Base-by-base conservation (phyloP, 108 stramenopile genomes). In the Skeletonema marinoi region DNA sequence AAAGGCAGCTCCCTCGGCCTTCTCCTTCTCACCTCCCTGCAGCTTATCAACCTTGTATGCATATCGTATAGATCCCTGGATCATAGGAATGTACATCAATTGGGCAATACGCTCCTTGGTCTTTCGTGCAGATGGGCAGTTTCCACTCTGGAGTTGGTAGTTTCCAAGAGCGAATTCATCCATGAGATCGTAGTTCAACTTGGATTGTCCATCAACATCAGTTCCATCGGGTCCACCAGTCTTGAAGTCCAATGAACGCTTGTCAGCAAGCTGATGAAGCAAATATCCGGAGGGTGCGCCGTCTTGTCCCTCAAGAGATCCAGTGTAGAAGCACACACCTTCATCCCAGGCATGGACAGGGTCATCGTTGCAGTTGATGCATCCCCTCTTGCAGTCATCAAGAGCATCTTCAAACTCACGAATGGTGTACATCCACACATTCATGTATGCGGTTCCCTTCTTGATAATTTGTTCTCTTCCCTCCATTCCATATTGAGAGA, bases 261-360 rank as follows among this genome's bases (percentile, higher is more conserved):
- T 90, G 64, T 92, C 87, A 29, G 90, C 89, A 14, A 91, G 75
- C 21, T 70, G 68, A 66, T 92, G 83, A 5, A 90, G 60, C 29
- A 92, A 58, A 11, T 87, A 62, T 29, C 93, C 93, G 19, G 48
- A 51, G 21, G 77, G 81, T 25, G 73, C 8, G 11, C 89, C 89
- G 71, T 90, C 87, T 16, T 42, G 70, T 11, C 86, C 88, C 50
- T 87, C 80, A 19, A 88, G 42, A 54, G 80, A 82, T 4, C 75
- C 85, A 36, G 86, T 79, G 70, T 85, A 92, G 68, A 89, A 89
- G 44, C 81, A 81, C 2, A 90, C 89, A 33, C 86, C 86, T 67
- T 86, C 82, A 68, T 92, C 91, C 89, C 86, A 89, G n/a, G 85
- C 84, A 74, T 89, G 86, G 32, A 93, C 87, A 31, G 86, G 60